These are phyloP conservation scores for Linnemannia exigua DNA, from an alignment of 192 early-diverging fungal species.

Conservation along the genomic window DNA sequence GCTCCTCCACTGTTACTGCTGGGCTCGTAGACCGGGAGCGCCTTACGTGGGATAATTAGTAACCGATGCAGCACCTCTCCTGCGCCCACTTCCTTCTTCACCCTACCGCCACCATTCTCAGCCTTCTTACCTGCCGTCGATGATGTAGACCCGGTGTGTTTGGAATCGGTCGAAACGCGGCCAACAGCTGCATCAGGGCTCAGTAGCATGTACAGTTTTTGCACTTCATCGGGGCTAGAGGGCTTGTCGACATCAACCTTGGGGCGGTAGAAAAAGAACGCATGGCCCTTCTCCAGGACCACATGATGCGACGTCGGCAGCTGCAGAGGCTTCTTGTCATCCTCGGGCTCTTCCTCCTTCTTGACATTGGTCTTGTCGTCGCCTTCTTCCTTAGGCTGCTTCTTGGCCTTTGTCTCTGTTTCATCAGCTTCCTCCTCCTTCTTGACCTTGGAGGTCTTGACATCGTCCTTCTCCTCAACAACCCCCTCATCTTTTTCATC, in stretches of 20 bases:
- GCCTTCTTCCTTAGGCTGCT: neutral
- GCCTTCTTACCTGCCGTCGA: neutral
- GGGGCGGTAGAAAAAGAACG: constrained; percentile 29
- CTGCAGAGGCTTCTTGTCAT: neutral
- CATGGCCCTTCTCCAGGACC: constrained; percentile 25
- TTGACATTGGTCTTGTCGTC: neutral
- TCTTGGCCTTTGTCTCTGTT: too few relatives aligned
- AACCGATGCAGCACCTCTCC: constrained; percentile 7
- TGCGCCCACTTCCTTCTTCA: neutral
- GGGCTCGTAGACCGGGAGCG: neutral
- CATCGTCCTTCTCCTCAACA: neutral
- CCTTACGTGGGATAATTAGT: constrained; percentile 15
- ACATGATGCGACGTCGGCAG: neutral
- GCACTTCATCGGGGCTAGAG: constrained; percentile 4
- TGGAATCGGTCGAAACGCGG: neutral
- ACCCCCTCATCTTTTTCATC: neutral
- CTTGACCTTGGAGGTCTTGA: neutral
- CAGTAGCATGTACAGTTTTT: constrained; percentile 30
- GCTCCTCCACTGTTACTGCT: neutral
- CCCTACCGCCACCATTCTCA: neutral
- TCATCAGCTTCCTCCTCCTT: neutral
- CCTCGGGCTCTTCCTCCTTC: neutral
- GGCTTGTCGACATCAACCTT: constrained; percentile 14
- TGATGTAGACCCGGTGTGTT: neutral
- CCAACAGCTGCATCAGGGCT: constrained; percentile 31